Evolutionary conservation across 305 asterid genomes (phyloP).

Genomic region (Petunia hybrid): DNA sequence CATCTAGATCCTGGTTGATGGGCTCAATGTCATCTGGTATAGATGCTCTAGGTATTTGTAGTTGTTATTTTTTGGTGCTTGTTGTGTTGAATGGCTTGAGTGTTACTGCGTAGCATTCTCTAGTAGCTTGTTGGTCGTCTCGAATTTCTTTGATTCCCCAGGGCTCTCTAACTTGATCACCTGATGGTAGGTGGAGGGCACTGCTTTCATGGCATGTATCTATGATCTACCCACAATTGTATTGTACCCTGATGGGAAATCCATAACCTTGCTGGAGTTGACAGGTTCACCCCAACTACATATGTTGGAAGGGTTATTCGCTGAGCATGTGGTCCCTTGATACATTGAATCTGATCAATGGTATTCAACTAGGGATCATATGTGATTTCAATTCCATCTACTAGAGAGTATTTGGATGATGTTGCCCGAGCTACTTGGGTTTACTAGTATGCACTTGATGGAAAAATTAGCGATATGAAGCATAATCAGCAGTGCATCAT

Average conservation of each 20-base stretch:
- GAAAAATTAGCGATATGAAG: not conserved
- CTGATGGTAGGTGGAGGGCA: not conserved
- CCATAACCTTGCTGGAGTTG: no score
- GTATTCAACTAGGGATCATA: no score
- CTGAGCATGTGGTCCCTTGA: not conserved
- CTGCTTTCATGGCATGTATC: not conserved
- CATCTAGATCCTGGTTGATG: not conserved
- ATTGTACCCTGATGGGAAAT: not conserved
- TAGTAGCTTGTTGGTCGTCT: no score
- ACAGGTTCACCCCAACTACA: not conserved
- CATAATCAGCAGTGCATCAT: not conserved
- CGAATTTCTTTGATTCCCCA: not conserved
- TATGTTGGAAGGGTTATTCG: not conserved
- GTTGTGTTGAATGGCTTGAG: no score
- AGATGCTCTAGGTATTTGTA: no score
- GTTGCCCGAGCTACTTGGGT: not conserved
- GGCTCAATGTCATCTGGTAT: no score
- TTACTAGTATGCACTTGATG: not conserved
- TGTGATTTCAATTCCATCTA: not conserved
- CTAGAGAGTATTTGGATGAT: not conserved
- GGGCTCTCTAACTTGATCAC: not conserved
- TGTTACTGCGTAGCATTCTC: no score
- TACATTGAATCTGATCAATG: not conserved
- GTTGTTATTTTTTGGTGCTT: no score
- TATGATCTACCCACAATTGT: not conserved